Evolutionary conservation across 805 yeast species (phyloP), one percentile per base, ranked within the genome.

Genomic region (Lachancea meyersii): DNA sequence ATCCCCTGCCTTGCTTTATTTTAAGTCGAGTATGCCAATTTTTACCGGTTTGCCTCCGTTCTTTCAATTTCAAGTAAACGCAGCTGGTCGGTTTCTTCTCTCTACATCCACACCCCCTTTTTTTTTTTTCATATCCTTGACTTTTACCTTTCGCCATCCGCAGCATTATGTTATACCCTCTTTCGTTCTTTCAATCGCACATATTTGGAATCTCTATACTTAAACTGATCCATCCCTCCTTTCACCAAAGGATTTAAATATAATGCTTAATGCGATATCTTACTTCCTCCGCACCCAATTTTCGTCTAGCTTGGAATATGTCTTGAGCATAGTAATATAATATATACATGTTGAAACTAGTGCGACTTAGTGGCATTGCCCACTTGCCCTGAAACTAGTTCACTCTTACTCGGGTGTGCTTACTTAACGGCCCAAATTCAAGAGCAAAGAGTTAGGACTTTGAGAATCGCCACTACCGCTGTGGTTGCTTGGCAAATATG

Each of bases 401-500:
- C 9, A 11, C 13, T n/a, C 6, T 13, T n/a, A 18, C 14, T 30
- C 6, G 32, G 16, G 19, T 3, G 16, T 30, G 18, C 38, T 23
- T 24, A 17, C 11, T 22, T 64, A 80, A 64, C 86, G 85, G 33
- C 88, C 88, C 43, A 83, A 64, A 64, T 79, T 82, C 57, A 83
- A 70, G 45, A 83, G 67, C 49, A 83, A 69, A 40, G 79, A 74
- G 67, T 77, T 81, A 14, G 64, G 68, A 54, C 49, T 65, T 14
- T 31, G 68, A 27, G 60, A 64, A 21, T 57, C 60, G 39, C 63
- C 56, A 26, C 72, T 71, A 27, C 72, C 72, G 38, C 73, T 67
- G 23, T 54, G 37, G 37, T 24, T 18, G 45, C 73, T 60, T 47
- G 98, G 98, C 60, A 91, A 76, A 64, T 91, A 91, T 9, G 96